Percentiles rank a stretch among this genome's conserved stretches.
Evolutionary conservation across 306 rosid species (phyloP).

Genomic region (Castanea sativa): DNA sequence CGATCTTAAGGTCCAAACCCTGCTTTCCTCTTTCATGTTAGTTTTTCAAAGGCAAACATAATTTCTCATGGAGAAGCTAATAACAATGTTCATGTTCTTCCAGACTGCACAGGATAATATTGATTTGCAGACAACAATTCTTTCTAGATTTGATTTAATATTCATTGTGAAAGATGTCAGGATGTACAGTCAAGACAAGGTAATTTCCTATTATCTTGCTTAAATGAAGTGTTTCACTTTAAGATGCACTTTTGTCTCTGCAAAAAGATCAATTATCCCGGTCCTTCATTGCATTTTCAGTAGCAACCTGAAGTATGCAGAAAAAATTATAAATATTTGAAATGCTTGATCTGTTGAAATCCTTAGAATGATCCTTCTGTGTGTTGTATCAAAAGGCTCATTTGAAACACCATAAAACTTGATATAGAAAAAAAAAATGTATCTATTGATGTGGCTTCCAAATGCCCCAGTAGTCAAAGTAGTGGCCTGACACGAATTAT

Average conservation of each 20-base stretch:
- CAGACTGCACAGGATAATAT: conserved; percentile 99
- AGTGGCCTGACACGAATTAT: conserved; percentile 3
- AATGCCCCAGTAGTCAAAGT: conserved; percentile 11
- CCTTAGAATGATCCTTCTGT: background rate
- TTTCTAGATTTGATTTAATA: conserved; percentile 92
- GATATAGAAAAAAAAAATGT: conserved; percentile 8
- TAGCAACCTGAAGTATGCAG: background rate
- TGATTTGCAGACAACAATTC: conserved; percentile 98
- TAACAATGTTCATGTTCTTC: conserved; percentile 18
- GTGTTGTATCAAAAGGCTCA: background rate
- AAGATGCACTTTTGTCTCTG: conserved; percentile 5
- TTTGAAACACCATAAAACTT: conserved; percentile 1
- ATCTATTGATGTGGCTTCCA: conserved; percentile 11
- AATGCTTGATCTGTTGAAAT: background rate
- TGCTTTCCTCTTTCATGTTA: background rate
- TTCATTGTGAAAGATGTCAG: conserved; percentile 98
- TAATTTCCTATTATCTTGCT: conserved; percentile 32
- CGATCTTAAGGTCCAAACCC: conserved; percentile 76
- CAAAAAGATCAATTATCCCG: background rate
- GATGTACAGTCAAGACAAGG: conserved; percentile 93
- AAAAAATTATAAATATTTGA: background rate
- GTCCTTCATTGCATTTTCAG: conserved; percentile 2
- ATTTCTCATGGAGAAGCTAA: conserved; percentile 24
- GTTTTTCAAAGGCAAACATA: conserved; percentile 1
- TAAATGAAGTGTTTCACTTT: background rate